Base-by-base conservation (phyloP, 352 stramenopile genomes). In the Globisporangium abappressorium region DNA sequence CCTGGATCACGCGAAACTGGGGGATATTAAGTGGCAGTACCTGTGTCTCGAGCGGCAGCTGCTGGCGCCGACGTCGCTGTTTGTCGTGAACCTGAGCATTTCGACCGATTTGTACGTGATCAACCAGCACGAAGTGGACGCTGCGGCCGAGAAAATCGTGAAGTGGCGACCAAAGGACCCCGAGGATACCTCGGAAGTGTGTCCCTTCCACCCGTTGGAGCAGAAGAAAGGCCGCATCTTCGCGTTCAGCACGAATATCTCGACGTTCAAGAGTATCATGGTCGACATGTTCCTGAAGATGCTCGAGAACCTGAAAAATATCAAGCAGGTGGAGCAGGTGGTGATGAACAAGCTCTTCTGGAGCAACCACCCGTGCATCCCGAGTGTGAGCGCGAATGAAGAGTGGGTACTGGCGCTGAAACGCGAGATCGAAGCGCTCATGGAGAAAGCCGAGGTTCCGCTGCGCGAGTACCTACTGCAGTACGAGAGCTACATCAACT, bases 301-400 rank as follows among this genome's bases (percentile, higher is more conserved):
- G 71, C 72, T 93, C 6, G 87, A 95, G 41, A 92, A 85, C 41
- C 66, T 93, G 5, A 93, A 93, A 69, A 84, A 82, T 57, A 93
- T 95, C 69, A 92, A 91, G 63, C 87, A 95, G 68, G 84, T 94
- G 9, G 95, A 98, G 74, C 84, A 96, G 46, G 75, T 84, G 26
- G 92, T 98, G 33, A 98, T 98, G 94, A 93, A 96, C 68, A 95
- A 96, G 66, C 79, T 98, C 0, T 98, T 98, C 57, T 98, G 95
- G 95, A 95, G 89, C 64, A 93, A 91, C 57, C 86, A 98, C 65
- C 95, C 94, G 11, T 87, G 92, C 47, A 85, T 98, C 4, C 79
- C 82, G 8, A 85, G 76, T 57, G 84, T 98, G 3, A 93, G 87
- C 57, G 67, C 74, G n/a, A 92, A 78, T 34, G 94, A 98, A 83